Conservation (phyloP, 2,329 filamentous ascomycete genomes). For the Trichoderma hamatum region DNA sequence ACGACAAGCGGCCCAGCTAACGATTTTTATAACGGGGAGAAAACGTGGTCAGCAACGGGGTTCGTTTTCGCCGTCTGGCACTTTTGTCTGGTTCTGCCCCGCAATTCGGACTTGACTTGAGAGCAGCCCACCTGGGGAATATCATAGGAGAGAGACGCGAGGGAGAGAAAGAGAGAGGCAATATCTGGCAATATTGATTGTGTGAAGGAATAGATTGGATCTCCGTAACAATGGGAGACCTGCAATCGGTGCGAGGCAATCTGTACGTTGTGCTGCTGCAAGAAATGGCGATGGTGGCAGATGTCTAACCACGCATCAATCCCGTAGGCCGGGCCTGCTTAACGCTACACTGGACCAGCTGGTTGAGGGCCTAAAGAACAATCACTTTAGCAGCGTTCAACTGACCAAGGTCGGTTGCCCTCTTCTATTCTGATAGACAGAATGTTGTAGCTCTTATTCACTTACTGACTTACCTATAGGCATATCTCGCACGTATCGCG, state of each 20-base stretch:
- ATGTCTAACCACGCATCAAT: neutral
- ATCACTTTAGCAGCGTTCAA: slow-evolving; percentile 42
- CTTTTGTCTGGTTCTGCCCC: neutral
- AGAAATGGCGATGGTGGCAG: neutral
- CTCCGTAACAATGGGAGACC: neutral
- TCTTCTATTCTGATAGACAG: neutral
- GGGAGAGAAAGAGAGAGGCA: too few species aligned
- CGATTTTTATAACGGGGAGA: neutral
- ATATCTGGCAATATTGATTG: neutral
- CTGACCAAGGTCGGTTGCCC: slow-evolving; percentile 35
- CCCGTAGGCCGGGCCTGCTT: slow-evolving; percentile 32
- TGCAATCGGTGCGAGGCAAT: neutral
- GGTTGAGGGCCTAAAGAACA: slow-evolving; percentile 36
- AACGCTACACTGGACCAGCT: slow-evolving; percentile 42
- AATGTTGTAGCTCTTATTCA: neutral
- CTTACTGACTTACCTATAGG: slow-evolving; percentile 6
- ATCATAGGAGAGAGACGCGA: neutral
- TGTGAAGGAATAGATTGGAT: neutral
- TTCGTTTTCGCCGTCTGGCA: neutral
- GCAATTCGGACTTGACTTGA: neutral
- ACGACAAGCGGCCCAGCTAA: neutral
- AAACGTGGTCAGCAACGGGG: neutral
- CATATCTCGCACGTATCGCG: slow-evolving; percentile 35
- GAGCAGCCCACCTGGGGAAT: neutral
- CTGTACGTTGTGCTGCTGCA: neutral